Conservation (phyloP, 2,329 filamentous ascomycete species). For the Trichoderma koningiopsis region DNA sequence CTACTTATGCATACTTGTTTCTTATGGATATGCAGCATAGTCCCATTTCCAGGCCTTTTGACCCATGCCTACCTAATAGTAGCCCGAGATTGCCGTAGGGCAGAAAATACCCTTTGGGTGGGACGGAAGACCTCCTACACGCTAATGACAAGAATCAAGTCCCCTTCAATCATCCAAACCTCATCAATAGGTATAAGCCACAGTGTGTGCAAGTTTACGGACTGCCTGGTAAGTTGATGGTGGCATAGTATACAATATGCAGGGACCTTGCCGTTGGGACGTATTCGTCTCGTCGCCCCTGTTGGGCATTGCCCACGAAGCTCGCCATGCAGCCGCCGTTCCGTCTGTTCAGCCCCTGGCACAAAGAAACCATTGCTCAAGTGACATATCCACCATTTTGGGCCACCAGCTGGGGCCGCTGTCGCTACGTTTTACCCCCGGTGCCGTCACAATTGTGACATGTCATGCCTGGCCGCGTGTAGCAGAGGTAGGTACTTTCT, state of each 20-base stretch:
- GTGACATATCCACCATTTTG: not conserved
- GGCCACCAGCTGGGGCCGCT: not conserved
- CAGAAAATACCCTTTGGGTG: not conserved
- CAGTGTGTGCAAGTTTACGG: not conserved
- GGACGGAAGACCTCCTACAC: not conserved
- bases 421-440: not conserved
- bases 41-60: slow-evolving; percentile 2
- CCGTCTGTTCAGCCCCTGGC: not conserved
- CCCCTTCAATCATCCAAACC: not conserved
- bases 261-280: not conserved
- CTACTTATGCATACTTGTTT: slow-evolving; percentile 4
- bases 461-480: slow-evolving; percentile 17
- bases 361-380: not conserved
- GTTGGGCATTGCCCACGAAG: not conserved
- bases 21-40: not conserved
- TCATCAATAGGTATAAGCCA: not conserved
- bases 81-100: not conserved
- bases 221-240: not conserved
- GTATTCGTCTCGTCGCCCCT: not conserved
- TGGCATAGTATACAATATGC: not conserved
- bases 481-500: not conserved
- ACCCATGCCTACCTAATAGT: not conserved
- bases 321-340: not conserved
- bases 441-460: slow-evolving; percentile 22
- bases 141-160: not conserved